Conservation (phyloP, 192 early-diverging fungal species). For the Coemansia sp. region DNA sequence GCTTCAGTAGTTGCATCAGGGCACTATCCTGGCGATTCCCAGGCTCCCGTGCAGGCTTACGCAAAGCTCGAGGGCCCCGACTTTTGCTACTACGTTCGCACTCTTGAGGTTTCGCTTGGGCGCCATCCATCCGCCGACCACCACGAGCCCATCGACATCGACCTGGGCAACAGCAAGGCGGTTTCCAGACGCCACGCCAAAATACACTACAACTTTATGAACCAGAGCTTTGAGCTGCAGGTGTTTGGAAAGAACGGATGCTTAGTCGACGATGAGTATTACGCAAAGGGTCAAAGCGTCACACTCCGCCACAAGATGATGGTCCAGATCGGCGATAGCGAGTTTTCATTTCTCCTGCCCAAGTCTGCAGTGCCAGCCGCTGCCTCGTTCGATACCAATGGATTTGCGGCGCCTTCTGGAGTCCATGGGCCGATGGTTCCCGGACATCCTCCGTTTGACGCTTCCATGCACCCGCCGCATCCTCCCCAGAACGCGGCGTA, state of each 20-base stretch:
- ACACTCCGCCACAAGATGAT: slow-evolving; percentile 58
- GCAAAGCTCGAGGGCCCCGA: slow-evolving; percentile 84
- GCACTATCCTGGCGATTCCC: slow-evolving; percentile 15
- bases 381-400: slow-evolving; percentile 3
- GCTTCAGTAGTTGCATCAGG: slow-evolving; percentile 9
- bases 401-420: neutral
- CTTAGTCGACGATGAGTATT: slow-evolving; percentile 79
- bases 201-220: slow-evolving; percentile 81
- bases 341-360: slow-evolving; percentile 78
- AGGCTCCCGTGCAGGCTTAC: slow-evolving; percentile 76
- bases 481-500: slow-evolving; percentile 16
- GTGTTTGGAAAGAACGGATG: slow-evolving; percentile 89
- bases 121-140: slow-evolving; percentile 59
- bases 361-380: slow-evolving; percentile 31
- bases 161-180: slow-evolving; percentile 78
- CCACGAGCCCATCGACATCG: slow-evolving; percentile 75
- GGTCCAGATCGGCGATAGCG: slow-evolving; percentile 82
- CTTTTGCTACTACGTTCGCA: slow-evolving; percentile 83
- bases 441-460: slow-evolving; percentile 8
- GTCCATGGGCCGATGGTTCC: slow-evolving; percentile 9
- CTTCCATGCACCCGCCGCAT: slow-evolving; percentile 5
- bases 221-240: slow-evolving; percentile 78
- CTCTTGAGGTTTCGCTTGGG: slow-evolving; percentile 75
- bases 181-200: slow-evolving; percentile 85
- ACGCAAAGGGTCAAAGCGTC: slow-evolving; percentile 64